Evolutionary conservation across 306 rosid species (phyloP), one percentile per base, ranked within the genome.

Genomic region (Lathyrus sativus): DNA sequence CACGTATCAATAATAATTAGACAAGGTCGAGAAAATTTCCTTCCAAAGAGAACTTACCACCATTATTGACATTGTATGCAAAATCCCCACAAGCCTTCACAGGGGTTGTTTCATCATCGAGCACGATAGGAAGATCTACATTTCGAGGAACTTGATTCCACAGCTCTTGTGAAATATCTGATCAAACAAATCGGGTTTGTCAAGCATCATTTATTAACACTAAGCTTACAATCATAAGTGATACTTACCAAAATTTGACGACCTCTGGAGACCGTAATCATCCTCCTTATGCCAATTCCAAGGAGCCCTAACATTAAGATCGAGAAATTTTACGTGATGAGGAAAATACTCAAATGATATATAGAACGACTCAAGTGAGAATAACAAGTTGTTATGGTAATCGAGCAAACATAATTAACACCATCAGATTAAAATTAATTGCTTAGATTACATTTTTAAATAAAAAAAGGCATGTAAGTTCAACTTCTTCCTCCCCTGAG

Each of bases 31-130:
- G 45, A 48, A 66, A 41, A 43, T 31, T 10, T 39, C 31, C 44
- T 26, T 38, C 6, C 15, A 14, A 49, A 62, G 22, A 69, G 59
- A 55, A 72, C 44, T 71, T 80, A 83, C 96, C 91, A 70, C 58
- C 69, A 72, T 67, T 65, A 48, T 70, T 68, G 55, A 76, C 81
- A 56, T 83, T 86, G 74, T 73, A 82, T 17, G 85, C 85, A 74
- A 86, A 83, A 62, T 89, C 88, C 67, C 85, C 88, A 44, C 95
- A 89, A 82, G 88, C 95, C 80, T 89, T 92, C 63, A 86, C 87
- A 17, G 98, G 98, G 62, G 98, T 89, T 74, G 96, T 72, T 85
- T 88, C 92, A 50, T 92, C 95, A 50, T 85, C 91, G n/a, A 88
- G 61, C 89, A 88, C 77, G 69, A 70, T 82, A 17, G 96, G 83